Base-by-base conservation (phyloP, 495 filamentous ascomycete genomes). In the Rusavskia elegans region DNA sequence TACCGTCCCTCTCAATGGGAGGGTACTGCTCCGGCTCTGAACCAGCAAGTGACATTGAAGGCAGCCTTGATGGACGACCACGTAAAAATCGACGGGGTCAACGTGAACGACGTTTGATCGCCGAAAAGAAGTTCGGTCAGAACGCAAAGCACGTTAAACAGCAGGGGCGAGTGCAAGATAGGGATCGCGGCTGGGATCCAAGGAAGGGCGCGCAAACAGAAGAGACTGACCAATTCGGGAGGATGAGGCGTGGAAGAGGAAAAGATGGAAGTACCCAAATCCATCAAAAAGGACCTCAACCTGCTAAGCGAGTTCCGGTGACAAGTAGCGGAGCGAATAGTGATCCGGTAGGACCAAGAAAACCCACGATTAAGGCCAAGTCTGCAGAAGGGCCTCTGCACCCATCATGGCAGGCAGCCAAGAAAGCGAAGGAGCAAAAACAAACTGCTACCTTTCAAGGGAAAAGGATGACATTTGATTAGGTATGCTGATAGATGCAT, bases 1-100 rank as follows among this genome's bases (percentile, higher is more conserved):
- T 98, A 3, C 93, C 92, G 2, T 83, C 85, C 6, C 74, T 98
- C 2, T 77, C 71, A 53, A 84, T 90, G 75, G 84, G 83, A 17
- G 89, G 88, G 44, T 98, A 98, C 69, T 83, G 84, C 66, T 96
- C 90, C 17, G 92, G 88, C 57, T 89, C 86, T 3, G 88, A 89
- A 56, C 74, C 77, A 73, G 21, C 56, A 53, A 29, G 57, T 68
- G 17, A 52, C 4, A 19, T 35, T n/a, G 9, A 35, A 46, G 66
- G 69, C 41, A 57, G 64, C 29, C 60, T 64, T 13, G 68, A 61
- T 5, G 59, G 55, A 19, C 53, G 58, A 38, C 71, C 71, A 0
- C 73, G 73, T 46, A 95, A 90, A 66, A 97, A 98, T 65, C 75
- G 92, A 27, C 80, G 84, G 61, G 92, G 92, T 11, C 92, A 98